phyloP scores from a whole-genome alignment of 108 stramenopile species.

The Pelagomonas calceolata region DNA sequence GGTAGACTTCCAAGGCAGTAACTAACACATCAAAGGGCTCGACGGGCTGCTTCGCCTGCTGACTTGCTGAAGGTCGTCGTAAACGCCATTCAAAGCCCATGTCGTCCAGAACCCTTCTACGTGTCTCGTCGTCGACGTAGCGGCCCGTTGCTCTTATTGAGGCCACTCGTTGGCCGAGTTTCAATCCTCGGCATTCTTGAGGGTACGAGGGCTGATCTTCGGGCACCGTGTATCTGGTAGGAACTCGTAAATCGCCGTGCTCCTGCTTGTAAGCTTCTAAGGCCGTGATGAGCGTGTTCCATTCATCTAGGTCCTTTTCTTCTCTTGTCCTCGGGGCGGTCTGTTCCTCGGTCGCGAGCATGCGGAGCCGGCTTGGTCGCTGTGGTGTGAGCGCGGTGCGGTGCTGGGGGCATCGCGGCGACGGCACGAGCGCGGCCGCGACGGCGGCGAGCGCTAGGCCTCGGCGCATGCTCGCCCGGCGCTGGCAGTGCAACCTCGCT shows the following conservation, averaged over 20 bases:
- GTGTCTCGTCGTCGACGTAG: conserved; percentile 53
- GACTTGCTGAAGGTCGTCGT: conserved; percentile 7
- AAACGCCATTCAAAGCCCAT: conserved; percentile 75
- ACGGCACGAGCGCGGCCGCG: too few relatives aligned
- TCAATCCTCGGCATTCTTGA: conserved; percentile 32
- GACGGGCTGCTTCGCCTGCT: too few relatives aligned
- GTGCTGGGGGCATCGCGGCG: too few relatives aligned
- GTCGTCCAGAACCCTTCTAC: conserved; percentile 55
- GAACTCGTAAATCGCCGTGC: conserved; percentile 71
- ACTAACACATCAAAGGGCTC: conserved; percentile 59
- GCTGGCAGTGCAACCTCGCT: too few relatives aligned
- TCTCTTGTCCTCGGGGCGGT: too few relatives aligned
- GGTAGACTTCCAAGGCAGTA: conserved; percentile 59
- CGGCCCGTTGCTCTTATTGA: conserved; percentile 63
- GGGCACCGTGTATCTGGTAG: conserved; percentile 72
- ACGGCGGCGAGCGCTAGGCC: too few relatives aligned
- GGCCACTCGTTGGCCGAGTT: conserved; percentile 60
- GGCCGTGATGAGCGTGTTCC: conserved; percentile 60
- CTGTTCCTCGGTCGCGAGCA: too few relatives aligned
- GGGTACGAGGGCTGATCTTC: conserved; percentile 15
- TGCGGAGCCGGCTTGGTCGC: too few relatives aligned
- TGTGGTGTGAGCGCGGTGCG: too few relatives aligned
- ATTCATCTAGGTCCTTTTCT: conserved; percentile 8
- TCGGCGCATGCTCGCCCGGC: too few relatives aligned
- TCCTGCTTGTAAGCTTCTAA: conserved; percentile 62